Conservation (phyloP, 306 rosid species). For the Prunus persica region Prunus_persica_NCBIv2 NC_034010.1:25915001-25915500, state of each 20-base stretch:
- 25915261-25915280: slow-evolving; percentile 9
- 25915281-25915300: slow-evolving; percentile 21
- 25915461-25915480: neutral
- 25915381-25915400: neutral
- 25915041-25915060: slow-evolving; percentile 39
- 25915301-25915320: neutral
- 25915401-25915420: neutral
- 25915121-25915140: slow-evolving; percentile 41
- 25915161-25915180: slow-evolving; percentile 41
- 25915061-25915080: slow-evolving; percentile 45
- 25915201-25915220: slow-evolving; percentile 36
- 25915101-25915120: slow-evolving; percentile 51
- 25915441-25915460: neutral
- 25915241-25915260: slow-evolving; percentile 32
- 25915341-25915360: neutral
- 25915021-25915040: slow-evolving; percentile 36
- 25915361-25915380: neutral
- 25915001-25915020: slow-evolving; percentile 33
- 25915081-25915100: slow-evolving; percentile 56
- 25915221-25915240: slow-evolving; percentile 44
- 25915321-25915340: neutral
- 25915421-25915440: neutral
- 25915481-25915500: neutral
- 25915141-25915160: slow-evolving; percentile 35
- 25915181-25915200: slow-evolving; percentile 51